Evolutionary conservation across 2,329 filamentous ascomycete species (phyloP), one percentile per base, ranked within the genome.

Genomic region (Piedraia hortae): DNA sequence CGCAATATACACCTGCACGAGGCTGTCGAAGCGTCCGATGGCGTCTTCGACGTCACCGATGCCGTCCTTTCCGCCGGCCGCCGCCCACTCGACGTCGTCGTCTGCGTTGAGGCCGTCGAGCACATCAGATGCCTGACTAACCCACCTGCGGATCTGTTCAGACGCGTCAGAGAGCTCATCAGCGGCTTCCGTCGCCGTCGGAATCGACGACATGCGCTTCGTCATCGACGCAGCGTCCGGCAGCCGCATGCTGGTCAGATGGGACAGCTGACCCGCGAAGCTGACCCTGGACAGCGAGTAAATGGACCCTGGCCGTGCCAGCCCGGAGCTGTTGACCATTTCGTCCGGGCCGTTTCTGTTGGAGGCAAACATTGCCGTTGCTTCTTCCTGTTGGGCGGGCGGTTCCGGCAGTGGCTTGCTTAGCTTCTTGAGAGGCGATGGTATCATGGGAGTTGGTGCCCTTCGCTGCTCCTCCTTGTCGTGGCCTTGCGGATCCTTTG

Each of bases 41-140:
- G 82, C 62, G 22, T 51, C 52, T 30, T 68, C 60, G 3, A 67
- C 60, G 24, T 63, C 61, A 22, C 66, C 67, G 16, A 82, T 53
- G 2, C 74, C 74, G 44, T 82, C 73, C 28, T 71, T 57, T 2
- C 85, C 85, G 23, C 77, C 85, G 2, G 80, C 82, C 2, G 85
- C 62, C 5, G 63, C 80, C 85, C 85, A 97, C 44, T 93, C 82
- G 9, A 93, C 78, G 40, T 97, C 85, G 43, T 93, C 85, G 30
- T 93, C 82, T 23, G 80, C 78, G 42, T 93, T 78, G 18, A 97
- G 53, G 4, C 80, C 80, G 24, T 62, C 62, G 23, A 97, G 65
- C 14, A 93, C 80, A 36, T 89, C 77, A 0, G 70, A 70, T 0
- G 82, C 82, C 44, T 91, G 91, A 31, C 62, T 61, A 39, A 91